A percentile compares a stretch with the other conserved stretches of the same genome.
Evolutionary conservation across 1,284 basidiomycete genomes (phyloP).

Genomic region (Stygiomarasmius scandens): DNA sequence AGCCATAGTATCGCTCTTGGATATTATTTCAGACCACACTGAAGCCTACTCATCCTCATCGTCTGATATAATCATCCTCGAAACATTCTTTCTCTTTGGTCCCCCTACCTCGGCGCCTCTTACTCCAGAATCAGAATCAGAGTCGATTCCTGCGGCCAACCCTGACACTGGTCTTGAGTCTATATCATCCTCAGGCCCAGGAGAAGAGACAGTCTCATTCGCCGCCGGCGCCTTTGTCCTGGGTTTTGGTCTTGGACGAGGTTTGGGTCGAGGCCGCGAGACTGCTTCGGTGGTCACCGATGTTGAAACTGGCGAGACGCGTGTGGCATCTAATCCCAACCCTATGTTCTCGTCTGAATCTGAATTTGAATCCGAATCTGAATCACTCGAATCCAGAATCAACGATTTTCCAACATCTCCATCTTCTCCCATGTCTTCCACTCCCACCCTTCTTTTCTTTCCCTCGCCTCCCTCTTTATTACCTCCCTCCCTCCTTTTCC

Average conservation of each 20-base stretch:
- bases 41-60: neutral
- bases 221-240: slow-evolving; percentile 2
- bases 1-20: no score
- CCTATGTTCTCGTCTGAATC: no score
- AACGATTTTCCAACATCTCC: no score
- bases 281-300: neutral
- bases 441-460: slow-evolving; percentile 17
- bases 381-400: neutral
- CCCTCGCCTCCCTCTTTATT: slow-evolving; percentile 21
- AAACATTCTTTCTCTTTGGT: neutral
- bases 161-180: neutral
- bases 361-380: slow-evolving; percentile 10
- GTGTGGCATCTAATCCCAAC: no score
- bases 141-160: neutral
- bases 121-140: neutral
- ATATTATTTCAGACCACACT: no score
- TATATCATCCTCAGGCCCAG: neutral
- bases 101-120: neutral
- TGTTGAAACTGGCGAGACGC: neutral
- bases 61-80: neutral
- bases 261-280: slow-evolving; percentile 12
- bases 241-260: slow-evolving; percentile 26
- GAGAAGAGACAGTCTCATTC: neutral
- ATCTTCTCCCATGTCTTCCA: no score
- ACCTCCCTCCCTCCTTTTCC: slow-evolving; percentile 43